These are phyloP conservation scores for Tulasnella sp. DNA, from an alignment of 768 basidiomycete species.

Conservation along the genomic window DNA sequence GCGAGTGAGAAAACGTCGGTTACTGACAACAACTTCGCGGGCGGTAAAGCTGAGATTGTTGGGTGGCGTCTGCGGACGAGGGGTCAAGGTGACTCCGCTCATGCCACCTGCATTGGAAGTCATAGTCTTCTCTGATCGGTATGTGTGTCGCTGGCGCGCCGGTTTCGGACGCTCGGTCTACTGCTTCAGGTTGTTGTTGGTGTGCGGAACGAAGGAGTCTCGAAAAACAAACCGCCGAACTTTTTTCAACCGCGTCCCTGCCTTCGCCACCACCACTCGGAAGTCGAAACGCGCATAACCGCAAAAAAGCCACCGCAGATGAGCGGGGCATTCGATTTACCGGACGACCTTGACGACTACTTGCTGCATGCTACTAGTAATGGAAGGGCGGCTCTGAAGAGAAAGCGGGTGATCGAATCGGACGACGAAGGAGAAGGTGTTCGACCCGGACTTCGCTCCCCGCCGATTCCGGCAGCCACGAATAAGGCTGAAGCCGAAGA, in stretches of 20 bases:
- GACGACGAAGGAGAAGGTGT: neutral
- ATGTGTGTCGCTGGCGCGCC: neutral
- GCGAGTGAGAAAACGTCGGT: neutral
- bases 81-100: neutral
- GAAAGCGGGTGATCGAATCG: neutral
- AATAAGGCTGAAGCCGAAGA: constrained; percentile 1
- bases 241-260: neutral
- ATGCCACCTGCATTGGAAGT: neutral
- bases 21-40: constrained; percentile 3
- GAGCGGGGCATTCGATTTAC: neutral
- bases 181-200: neutral
- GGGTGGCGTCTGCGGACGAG: constrained; percentile 9
- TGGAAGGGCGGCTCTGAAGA: neutral
- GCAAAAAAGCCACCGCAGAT: neutral
- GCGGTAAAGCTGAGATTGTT: constrained; percentile 4
- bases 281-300: neutral
- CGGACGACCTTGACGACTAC: neutral
- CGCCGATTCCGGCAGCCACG: neutral
- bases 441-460: neutral
- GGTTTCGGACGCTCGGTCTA: no score
- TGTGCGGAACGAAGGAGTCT: neutral
- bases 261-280: neutral
- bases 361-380: neutral
- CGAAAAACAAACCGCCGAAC: neutral
- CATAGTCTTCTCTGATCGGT: neutral